Conservation (phyloP, 768 basidiomycete species). For the Rhizopogon vulgaris region DNA sequence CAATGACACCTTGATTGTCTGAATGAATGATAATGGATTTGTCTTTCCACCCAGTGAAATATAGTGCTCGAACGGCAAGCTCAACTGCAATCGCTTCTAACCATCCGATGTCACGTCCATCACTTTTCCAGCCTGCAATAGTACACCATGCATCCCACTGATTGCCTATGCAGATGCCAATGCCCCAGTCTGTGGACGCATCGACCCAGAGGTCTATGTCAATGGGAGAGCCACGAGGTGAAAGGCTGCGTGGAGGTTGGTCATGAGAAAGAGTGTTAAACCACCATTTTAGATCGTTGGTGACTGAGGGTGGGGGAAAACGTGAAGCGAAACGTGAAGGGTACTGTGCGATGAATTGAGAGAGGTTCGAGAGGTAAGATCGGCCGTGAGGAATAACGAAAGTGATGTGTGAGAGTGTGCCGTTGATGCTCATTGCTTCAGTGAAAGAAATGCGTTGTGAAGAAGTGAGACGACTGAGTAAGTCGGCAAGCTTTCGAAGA, state of each 20-base stretch:
- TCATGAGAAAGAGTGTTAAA: not conserved
- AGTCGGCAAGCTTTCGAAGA: too few relatives aligned
- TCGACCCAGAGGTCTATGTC: not conserved
- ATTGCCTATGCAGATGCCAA: not conserved
- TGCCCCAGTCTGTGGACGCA: not conserved
- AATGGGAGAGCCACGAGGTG: not conserved
- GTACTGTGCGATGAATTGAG: too few relatives aligned
- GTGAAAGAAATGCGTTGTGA: too few relatives aligned
- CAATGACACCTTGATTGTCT: constrained; percentile 32
- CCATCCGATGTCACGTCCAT: constrained; percentile 38
- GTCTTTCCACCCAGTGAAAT: not conserved
- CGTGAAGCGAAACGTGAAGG: not conserved
- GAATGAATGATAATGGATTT: constrained; percentile 4
- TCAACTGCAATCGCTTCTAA: constrained; percentile 40
- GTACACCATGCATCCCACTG: constrained; percentile 26
- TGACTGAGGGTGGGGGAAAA: not conserved
- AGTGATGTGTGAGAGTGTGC: not conserved
- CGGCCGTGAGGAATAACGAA: not conserved
- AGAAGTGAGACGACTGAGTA: too few relatives aligned
- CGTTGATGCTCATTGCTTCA: not conserved
- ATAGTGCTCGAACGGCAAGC: constrained; percentile 24
- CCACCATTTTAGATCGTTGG: not conserved
- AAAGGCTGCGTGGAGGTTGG: too few relatives aligned
- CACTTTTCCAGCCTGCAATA: constrained; percentile 23
- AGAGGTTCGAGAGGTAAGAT: not conserved